Base-by-base conservation (phyloP, 495 filamentous ascomycete species). In the Pyronema omphalodes region DNA sequence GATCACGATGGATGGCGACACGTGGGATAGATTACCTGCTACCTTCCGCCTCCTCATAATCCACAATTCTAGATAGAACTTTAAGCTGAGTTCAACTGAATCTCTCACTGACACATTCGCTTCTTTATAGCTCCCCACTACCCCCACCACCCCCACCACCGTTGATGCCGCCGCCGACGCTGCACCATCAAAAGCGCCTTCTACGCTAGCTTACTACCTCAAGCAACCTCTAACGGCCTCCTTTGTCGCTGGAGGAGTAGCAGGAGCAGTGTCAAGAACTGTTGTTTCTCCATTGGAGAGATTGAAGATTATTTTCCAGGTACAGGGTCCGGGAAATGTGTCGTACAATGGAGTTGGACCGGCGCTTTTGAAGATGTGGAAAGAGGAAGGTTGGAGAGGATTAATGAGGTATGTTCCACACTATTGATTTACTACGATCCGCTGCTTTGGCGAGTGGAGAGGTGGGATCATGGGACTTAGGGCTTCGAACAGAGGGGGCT, bases 231-330 rank as follows among this genome's bases (percentile, higher is more conserved):
- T 95, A 36, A 70, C 84, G 12, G 88, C 91, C 17, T 87, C 93
- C 47, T 98, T 98, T 60, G 78, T 93, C 63, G 93, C 87, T n/a
- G 91, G 91, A 49, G 91, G 91, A 57, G 80, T 94, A 11, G 91
- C 91, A 3, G 91, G 91, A 56, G 91, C 91, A n/a, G 88, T 98
- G 17, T 95, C 88, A 39, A 77, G 91, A 60, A 96, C 91, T 3
- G 89, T 96, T 39, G 91, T 98, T 0, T 94, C 88, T 35, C 91
- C 91, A 11, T 76, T 98, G 37, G 91, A 98, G 68, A 79, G 91
- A 45, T 72, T 98, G 44, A 98, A 98, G 68, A 98, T 98, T 57
- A 72, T 98, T n/a, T 83, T 94, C 60, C 91, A 98, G 66, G 77
- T 98, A 19, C 91, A 98, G 72, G 91, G 83, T 59, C 82, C 75